A percentile compares a stretch with the other conserved stretches of the same genome.
These are phyloP conservation scores for Drechslerella dactyloides DNA, from an alignment of 2,329 filamentous ascomycete genomes.

Conservation along the genomic window DNA sequence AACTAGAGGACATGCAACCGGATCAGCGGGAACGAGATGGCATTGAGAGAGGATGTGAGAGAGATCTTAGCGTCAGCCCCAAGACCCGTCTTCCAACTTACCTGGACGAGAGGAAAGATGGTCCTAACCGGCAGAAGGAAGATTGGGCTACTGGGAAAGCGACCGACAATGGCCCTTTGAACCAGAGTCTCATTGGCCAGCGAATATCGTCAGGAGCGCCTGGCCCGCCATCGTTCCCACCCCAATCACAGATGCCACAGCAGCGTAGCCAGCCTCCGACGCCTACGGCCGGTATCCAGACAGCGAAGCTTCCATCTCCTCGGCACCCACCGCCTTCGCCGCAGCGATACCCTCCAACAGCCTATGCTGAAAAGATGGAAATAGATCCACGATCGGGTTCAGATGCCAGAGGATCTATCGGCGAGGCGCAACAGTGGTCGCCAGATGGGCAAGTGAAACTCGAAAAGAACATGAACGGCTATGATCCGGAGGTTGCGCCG, in stretches of 20 bases:
- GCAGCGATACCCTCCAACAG: slow-evolving; percentile 28
- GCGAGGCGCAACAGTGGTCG: slow-evolving; percentile 44
- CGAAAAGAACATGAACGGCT: slow-evolving; percentile 47
- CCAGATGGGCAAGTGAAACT: slow-evolving; percentile 42
- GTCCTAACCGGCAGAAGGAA: slow-evolving; percentile 37
- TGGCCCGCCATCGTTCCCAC: slow-evolving; percentile 20
- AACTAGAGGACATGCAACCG: slow-evolving; percentile 41
- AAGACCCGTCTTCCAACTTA: slow-evolving; percentile 68
- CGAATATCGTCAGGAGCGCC: slow-evolving; percentile 40
- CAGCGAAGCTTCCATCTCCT: slow-evolving; percentile 32
- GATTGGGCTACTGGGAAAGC: slow-evolving; percentile 39
- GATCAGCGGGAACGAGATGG: slow-evolving; percentile 44
- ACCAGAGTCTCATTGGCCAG: slow-evolving; percentile 39
- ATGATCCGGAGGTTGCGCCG: slow-evolving; percentile 27
- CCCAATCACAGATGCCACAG: slow-evolving; percentile 6
- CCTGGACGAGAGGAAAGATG: slow-evolving; percentile 41
- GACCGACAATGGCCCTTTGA: slow-evolving; percentile 36
- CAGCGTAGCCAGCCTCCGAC: slow-evolving; percentile 40
- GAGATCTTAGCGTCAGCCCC: slow-evolving; percentile 77
- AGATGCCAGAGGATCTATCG: slow-evolving; percentile 30
- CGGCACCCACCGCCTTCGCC: slow-evolving; percentile 43
- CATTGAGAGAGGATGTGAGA: slow-evolving; percentile 59
- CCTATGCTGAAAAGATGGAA: slow-evolving; percentile 46
- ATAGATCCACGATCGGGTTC: slow-evolving; percentile 41
- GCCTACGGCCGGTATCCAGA: slow-evolving; percentile 32